Percentiles rank a stretch among this genome's conserved stretches.
These are phyloP conservation scores for Mycena olivaceomarginata DNA, from an alignment of 768 basidiomycete genomes.

Conservation along the genomic window DNA sequence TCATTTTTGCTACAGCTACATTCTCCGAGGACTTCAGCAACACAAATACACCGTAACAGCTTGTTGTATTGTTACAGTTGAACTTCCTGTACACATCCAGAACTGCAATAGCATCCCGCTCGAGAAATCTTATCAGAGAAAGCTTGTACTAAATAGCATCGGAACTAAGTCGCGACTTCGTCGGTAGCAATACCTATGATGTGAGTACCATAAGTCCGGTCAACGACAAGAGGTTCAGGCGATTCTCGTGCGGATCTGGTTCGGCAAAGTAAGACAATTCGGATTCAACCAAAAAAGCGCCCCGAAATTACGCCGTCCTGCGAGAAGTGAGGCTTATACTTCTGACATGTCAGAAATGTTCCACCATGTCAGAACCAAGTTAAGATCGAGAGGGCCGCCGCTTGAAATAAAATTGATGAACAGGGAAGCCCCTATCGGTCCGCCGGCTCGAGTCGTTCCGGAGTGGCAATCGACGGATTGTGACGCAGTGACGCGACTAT, in stretches of 20 bases:
- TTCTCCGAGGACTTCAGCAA: neutral
- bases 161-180: conserved; percentile 44
- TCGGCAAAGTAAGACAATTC: conserved; percentile 22
- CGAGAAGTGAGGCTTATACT: conserved; percentile 20
- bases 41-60: neutral
- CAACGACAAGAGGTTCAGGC: neutral
- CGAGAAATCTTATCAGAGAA: neutral
- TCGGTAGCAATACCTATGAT: conserved; percentile 37
- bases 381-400: neutral
- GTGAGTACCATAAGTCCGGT: conserved; percentile 16
- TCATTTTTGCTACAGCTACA: neutral
- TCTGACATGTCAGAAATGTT: neutral
- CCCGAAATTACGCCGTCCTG: conserved; percentile 32
- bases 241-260: conserved; percentile 14
- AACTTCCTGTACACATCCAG: no score
- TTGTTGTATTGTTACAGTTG: no score
- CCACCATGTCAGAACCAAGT: neutral
- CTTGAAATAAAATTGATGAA: neutral
- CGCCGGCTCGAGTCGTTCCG: neutral
- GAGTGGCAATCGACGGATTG: neutral
- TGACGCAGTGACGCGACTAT: no score
- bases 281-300: neutral
- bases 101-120: neutral
- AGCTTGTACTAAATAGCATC: conserved; percentile 8
- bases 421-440: neutral